Percentiles rank a stretch among this genome's conserved stretches.
phyloP scores from a whole-genome alignment of 306 rosid genomes.

The Herpetospermum pedunculosum region DNA sequence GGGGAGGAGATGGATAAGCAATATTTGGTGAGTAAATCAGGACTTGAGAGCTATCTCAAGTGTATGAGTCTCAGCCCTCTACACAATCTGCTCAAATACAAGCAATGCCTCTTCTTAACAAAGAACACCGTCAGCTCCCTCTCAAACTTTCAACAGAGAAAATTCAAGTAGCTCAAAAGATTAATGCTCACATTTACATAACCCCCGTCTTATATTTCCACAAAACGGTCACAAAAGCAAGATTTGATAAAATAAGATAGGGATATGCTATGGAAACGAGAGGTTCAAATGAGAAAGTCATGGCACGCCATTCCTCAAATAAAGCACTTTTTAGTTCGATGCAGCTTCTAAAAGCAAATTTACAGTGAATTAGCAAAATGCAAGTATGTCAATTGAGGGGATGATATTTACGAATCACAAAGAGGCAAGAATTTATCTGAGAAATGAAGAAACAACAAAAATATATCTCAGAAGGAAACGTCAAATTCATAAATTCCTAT shows the following conservation, averaged over 20 bases:
- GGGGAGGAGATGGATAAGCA: no score
- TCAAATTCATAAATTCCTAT: background rate
- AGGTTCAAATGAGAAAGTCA: background rate
- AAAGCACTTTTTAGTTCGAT: background rate
- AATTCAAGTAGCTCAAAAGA: background rate
- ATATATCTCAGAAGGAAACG: background rate
- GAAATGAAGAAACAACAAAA: background rate
- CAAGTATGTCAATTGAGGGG: background rate
- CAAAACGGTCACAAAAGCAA: background rate
- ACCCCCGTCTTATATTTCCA: background rate
- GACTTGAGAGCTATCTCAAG: no score
- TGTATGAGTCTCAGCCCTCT: no score
- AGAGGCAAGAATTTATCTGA: background rate
- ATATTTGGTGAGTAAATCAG: no score
- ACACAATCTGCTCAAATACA: no score
- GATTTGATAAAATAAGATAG: background rate
- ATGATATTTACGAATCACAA: background rate
- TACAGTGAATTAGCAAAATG: background rate
- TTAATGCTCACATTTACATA: background rate
- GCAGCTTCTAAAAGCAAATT: background rate
- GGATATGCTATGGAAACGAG: background rate
- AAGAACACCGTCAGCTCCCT: background rate
- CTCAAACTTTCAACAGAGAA: background rate
- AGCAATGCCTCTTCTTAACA: no score
- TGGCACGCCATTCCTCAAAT: background rate